Evolutionary conservation across 257 asterid genomes (phyloP).

Genomic region (Verbascum thapsus): DNA sequence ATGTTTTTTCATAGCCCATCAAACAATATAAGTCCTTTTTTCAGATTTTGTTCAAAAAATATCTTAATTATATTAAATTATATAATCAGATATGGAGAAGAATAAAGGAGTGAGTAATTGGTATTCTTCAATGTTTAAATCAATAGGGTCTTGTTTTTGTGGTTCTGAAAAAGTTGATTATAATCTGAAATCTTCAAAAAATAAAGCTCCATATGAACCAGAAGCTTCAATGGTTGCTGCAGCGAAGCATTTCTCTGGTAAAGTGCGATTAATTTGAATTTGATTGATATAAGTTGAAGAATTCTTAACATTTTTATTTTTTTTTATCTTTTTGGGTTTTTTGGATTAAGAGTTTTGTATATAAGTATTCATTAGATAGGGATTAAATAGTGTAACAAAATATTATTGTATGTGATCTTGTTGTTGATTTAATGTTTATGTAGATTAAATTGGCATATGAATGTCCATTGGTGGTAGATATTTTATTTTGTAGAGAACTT

Average conservation of each 20-base stretch:
- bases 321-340: no score
- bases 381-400: no score
- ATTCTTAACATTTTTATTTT: no score
- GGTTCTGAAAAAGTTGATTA: neutral
- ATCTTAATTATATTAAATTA: no score
- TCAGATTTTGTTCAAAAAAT: neutral
- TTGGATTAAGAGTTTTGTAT: no score
- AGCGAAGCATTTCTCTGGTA: constrained; percentile 53
- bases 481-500: no score
- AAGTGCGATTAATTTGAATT: constrained; percentile 40
- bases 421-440: no score
- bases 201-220: constrained; percentile 27
- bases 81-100: neutral
- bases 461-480: no score
- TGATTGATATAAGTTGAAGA: no score
- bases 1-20: neutral
- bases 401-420: no score
- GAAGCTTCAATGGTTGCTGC: constrained; percentile 46
- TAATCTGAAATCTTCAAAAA: constrained; percentile 25
- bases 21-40: neutral
- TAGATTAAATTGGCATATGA: no score
- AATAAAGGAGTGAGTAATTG: constrained; percentile 13
- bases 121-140: constrained; percentile 22
- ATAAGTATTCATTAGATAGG: no score
- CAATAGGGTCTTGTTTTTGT: constrained; percentile 25